phyloP scores from a whole-genome alignment of 2,329 filamentous ascomycete species.

The Claviceps paspali region DNA sequence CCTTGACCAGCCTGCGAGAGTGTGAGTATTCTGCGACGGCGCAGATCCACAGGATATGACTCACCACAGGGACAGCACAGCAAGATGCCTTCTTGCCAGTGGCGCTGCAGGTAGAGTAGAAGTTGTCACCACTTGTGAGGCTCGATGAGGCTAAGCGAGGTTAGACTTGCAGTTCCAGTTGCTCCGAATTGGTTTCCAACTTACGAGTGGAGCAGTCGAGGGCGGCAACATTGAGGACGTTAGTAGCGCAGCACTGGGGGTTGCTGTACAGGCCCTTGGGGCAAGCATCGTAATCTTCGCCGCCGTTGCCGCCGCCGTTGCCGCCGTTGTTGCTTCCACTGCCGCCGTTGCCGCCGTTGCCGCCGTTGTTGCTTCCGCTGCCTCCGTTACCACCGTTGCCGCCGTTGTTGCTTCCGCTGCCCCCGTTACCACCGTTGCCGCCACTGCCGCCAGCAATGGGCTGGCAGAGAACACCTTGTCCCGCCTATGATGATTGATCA shows the following conservation, averaged over 20 bases:
- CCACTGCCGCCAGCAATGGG: background rate
- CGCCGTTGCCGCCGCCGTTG: background rate
- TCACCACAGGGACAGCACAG: conserved; percentile 7
- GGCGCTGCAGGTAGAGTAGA: conserved; percentile 3
- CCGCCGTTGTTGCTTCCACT: background rate
- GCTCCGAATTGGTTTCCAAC: too few species aligned
- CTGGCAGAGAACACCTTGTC: conserved; percentile 1
- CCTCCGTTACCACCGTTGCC: background rate
- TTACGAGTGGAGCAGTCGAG: conserved; percentile 6
- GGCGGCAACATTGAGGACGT: conserved; percentile 3
- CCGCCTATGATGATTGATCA: background rate
- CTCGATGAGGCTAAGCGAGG: background rate
- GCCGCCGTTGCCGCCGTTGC: background rate
- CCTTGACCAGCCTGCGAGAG: background rate
- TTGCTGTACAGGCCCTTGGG: conserved; percentile 5
- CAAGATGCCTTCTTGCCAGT: conserved; percentile 3
- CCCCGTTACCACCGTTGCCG: background rate
- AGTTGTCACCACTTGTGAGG: conserved; percentile 1
- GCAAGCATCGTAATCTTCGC: background rate
- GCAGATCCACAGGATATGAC: background rate
- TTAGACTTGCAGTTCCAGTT: background rate
- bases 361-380: background rate
- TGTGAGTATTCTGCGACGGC: background rate
- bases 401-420: background rate
- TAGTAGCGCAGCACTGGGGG: conserved; percentile 7